Conservation (phyloP, 2,329 filamentous ascomycete genomes). For the Chaetomiaceae sp. region DNA sequence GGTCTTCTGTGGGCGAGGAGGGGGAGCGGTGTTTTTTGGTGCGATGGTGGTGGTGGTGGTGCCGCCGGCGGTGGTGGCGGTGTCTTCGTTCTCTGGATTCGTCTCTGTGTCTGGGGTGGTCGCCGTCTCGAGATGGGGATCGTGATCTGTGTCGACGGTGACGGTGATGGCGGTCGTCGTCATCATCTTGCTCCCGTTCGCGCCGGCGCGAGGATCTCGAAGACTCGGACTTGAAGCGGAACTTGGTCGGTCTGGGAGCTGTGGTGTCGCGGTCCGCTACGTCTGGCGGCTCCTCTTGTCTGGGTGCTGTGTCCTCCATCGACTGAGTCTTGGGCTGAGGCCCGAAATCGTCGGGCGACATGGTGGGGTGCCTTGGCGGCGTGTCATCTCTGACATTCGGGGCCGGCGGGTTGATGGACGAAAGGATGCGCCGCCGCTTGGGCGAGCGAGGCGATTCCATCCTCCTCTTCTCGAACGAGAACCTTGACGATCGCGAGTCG, state of each 20-base stretch:
- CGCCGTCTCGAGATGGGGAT: background rate
- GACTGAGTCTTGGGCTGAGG: background rate
- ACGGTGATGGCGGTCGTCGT: conserved; percentile 29
- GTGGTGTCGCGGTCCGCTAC: background rate
- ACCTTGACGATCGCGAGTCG: background rate
- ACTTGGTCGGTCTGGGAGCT: conserved; percentile 31
- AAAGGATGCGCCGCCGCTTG: conserved; percentile 45
- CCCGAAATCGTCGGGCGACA: background rate
- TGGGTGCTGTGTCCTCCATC: background rate
- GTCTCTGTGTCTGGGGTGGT: background rate
- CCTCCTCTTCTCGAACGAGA: background rate
- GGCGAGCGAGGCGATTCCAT: conserved; percentile 25
- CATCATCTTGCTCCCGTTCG: conserved; percentile 24
- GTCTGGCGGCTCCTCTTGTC: background rate
- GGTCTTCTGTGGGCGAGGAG: conserved; percentile 33
- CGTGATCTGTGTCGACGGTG: conserved; percentile 11
- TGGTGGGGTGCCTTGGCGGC: background rate
- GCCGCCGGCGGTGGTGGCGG: conserved; percentile 22
- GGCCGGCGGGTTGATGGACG: conserved; percentile 32
- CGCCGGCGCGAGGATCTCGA: conserved; percentile 27
- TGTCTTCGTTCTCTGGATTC: conserved; percentile 13
- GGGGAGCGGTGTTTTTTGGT: conserved; percentile 35
- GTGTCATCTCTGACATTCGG: background rate
- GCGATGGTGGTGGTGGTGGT: conserved; percentile 23
- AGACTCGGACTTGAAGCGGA: conserved; percentile 41